phyloP scores from a whole-genome alignment of 1,284 basidiomycete genomes.

The Naganishia albida region DNA sequence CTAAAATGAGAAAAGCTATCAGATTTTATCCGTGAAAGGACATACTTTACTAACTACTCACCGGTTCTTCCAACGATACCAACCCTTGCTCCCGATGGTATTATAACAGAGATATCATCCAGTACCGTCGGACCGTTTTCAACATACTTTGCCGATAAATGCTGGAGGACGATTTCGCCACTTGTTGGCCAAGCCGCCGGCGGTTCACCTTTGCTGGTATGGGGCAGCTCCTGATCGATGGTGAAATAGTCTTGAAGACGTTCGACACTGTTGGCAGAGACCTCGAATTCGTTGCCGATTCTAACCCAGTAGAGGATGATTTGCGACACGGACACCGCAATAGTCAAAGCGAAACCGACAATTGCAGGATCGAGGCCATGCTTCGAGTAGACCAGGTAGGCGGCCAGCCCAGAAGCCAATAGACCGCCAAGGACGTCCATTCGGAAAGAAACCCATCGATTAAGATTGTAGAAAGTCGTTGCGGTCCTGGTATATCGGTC shows the following conservation, averaged over 20 bases:
- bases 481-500: conserved; percentile 53
- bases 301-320: conserved; percentile 48
- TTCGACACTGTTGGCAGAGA: conserved; percentile 61
- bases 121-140: conserved; percentile 58
- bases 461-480: conserved; percentile 49
- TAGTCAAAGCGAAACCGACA: conserved; percentile 53
- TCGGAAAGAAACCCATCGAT: conserved; percentile 42
- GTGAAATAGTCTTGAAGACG: conserved; percentile 70
- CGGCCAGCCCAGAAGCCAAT: conserved; percentile 35
- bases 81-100: conserved; percentile 64
- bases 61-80: conserved; percentile 72
- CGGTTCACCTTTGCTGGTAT: conserved; percentile 60
- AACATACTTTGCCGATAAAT: conserved; percentile 52
- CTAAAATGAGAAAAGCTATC: conserved; percentile 51
- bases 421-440: conserved; percentile 37
- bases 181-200: conserved; percentile 78
- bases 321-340: conserved; percentile 50
- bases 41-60: conserved; percentile 64
- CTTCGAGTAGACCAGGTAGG: conserved; percentile 40
- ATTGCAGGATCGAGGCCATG: conserved; percentile 36
- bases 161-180: conserved; percentile 66
- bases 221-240: conserved; percentile 69
- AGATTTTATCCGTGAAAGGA: conserved; percentile 37
- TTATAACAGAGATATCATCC: conserved; percentile 60
- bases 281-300: conserved; percentile 55